Evolutionary conservation across 257 asterid species (phyloP).

Genomic region (Plectranthus barbatus): DNA sequence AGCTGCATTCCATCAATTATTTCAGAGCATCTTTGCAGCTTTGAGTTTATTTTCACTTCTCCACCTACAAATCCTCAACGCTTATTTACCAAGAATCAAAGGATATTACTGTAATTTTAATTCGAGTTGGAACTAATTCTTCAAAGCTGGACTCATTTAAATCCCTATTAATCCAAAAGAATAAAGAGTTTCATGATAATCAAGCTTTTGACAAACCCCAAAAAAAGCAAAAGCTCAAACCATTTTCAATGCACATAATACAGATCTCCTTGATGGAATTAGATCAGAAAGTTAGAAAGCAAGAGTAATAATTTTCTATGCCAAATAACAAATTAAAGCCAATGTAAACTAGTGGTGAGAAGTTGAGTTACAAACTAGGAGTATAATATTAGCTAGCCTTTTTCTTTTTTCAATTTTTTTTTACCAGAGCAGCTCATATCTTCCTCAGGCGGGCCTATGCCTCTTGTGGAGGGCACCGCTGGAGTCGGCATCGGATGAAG

Average conservation of each 20-base stretch:
- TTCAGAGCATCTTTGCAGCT: constrained; percentile 62
- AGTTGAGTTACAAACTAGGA: too few relatives aligned
- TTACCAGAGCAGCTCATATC: too few relatives aligned
- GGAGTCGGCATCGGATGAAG: constrained; percentile 84
- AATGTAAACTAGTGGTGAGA: constrained; percentile 14
- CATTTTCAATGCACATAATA: constrained; percentile 13
- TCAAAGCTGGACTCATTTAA: neutral
- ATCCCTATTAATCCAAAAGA: too few relatives aligned
- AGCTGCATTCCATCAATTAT: constrained; percentile 52
- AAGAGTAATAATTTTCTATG: constrained; percentile 14
- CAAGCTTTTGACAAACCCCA: constrained; percentile 42
- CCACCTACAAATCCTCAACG: constrained; percentile 33
- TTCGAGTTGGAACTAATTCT: too few relatives aligned
- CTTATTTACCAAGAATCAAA: neutral
- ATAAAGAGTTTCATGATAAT: constrained; percentile 11
- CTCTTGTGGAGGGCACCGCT: constrained; percentile 65
- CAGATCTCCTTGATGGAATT: constrained; percentile 32
- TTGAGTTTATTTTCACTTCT: constrained; percentile 17
- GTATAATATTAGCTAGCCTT: too few relatives aligned
- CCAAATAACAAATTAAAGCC: neutral
- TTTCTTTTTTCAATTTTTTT: too few relatives aligned
- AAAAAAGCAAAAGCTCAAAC: constrained; percentile 26
- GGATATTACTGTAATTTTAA: too few relatives aligned
- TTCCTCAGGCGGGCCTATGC: constrained; percentile 48
- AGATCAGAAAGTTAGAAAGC: constrained; percentile 33